A percentile compares a stretch with the other conserved stretches of the same genome.
Conservation (phyloP, 768 basidiomycete genomes). For the Amanita subjunquillea region DNA sequence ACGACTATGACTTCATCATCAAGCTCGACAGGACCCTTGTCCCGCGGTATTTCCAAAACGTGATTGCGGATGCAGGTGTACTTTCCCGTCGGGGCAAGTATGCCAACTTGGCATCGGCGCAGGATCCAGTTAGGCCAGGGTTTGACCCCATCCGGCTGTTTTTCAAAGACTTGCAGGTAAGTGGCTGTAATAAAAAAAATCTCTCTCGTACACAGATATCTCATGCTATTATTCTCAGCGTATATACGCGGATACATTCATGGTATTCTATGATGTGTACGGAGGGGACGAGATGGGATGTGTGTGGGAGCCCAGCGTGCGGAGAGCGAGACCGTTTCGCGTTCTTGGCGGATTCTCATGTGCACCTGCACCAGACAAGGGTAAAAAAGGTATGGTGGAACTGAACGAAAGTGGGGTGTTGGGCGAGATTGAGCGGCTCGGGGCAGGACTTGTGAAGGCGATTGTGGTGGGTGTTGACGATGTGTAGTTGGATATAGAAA, state of each 20-base stretch:
- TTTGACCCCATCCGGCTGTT: constrained; percentile 73
- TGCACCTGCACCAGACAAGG: constrained; percentile 36
- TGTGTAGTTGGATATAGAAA: background rate
- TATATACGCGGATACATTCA: constrained; percentile 64
- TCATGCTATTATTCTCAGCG: constrained; percentile 27
- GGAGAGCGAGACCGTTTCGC: constrained; percentile 56
- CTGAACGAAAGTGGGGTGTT: constrained; percentile 62
- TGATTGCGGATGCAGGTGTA: constrained; percentile 37
- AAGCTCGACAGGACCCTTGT: constrained; percentile 55
- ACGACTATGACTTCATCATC: constrained; percentile 81
- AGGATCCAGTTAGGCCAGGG: constrained; percentile 41
- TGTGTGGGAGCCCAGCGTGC: constrained; percentile 77
- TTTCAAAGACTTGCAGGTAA: constrained; percentile 66
- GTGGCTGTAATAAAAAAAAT: no score
- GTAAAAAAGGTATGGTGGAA: constrained; percentile 53
- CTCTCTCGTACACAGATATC: background rate
- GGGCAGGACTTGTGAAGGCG: constrained; percentile 51
- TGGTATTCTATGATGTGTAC: constrained; percentile 75
- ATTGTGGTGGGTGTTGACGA: constrained; percentile 21
- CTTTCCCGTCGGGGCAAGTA: constrained; percentile 35
- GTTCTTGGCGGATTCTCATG: constrained; percentile 79
- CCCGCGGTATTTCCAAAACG: constrained; percentile 67
- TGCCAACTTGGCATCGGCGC: constrained; percentile 28
- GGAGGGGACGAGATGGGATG: constrained; percentile 75
- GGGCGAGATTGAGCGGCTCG: constrained; percentile 69